Percentiles rank a stretch among this genome's conserved stretches.
Conservation (phyloP, 495 filamentous ascomycete genomes). For the Daldinia vernicosa region DNA sequence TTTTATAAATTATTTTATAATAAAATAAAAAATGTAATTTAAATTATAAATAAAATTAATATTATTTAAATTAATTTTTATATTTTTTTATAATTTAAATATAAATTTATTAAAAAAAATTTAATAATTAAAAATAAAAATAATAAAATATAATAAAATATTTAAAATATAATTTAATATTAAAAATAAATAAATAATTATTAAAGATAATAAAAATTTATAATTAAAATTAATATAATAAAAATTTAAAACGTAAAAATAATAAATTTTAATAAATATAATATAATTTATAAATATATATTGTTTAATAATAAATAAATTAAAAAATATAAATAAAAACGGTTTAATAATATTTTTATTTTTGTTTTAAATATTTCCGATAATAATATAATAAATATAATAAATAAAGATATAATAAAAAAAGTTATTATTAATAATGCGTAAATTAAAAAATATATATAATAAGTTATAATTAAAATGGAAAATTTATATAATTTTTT, state of each 20-base stretch:
- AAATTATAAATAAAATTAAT: no score
- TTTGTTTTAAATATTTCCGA: background rate
- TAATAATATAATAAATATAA: background rate
- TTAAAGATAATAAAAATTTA: background rate
- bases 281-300: background rate
- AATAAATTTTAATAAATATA: background rate
- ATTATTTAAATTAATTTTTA: no score
- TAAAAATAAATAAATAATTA: background rate
- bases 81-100: background rate
- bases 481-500: background rate
- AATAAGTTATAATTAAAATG: background rate
- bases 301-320: background rate
- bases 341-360: background rate
- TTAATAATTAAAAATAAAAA: background rate
- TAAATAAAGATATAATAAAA: background rate
- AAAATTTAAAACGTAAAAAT: background rate
- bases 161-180: background rate
- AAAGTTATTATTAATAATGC: background rate
- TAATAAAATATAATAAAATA: background rate
- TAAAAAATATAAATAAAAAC: background rate
- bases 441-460: background rate
- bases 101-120: background rate
- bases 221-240: background rate
- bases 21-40: no score
- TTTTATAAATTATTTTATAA: no score